These are phyloP conservation scores for Linnemannia zychae DNA, from an alignment of 192 early-diverging fungal genomes.

Conservation along the genomic window DNA sequence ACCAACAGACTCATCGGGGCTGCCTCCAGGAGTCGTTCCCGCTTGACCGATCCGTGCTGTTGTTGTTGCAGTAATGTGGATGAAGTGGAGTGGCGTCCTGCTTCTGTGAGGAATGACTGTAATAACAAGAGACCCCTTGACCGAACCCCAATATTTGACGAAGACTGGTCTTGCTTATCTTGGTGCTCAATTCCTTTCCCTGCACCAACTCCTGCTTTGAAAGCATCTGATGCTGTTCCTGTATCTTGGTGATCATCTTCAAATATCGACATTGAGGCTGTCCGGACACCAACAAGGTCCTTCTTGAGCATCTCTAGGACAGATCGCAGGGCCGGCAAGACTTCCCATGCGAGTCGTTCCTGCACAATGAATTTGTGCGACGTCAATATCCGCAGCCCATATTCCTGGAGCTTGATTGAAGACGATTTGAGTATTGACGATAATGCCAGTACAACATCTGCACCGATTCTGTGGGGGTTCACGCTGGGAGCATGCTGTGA, in stretches of 20 bases:
- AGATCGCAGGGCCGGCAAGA: conserved; percentile 1
- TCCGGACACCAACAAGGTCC: neutral
- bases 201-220: neutral
- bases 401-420: conserved; percentile 41
- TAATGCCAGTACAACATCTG: neutral
- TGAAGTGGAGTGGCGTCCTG: neutral
- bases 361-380: conserved; percentile 15
- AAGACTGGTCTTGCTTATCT: conserved; percentile 3
- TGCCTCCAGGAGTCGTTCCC: conserved; percentile 2
- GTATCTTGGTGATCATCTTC: neutral
- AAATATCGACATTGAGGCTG: neutral
- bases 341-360: conserved; percentile 10
- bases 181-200: neutral
- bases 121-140: conserved; percentile 24
- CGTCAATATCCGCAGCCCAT: conserved; percentile 36
- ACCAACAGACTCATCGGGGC: conserved; percentile 6
- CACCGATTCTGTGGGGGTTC: neutral
- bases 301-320: conserved; percentile 11
- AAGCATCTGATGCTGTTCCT: neutral
- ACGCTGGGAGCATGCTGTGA: neutral
- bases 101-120: conserved; percentile 26
- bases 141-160: conserved; percentile 4
- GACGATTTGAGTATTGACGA: conserved; percentile 24
- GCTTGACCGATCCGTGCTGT: neutral
- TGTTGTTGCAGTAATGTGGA: neutral